Evolutionary conservation across 148 eudicot genomes (phyloP), one percentile per base, ranked within the genome.

Genomic region (Gaultheria prostrata): DNA sequence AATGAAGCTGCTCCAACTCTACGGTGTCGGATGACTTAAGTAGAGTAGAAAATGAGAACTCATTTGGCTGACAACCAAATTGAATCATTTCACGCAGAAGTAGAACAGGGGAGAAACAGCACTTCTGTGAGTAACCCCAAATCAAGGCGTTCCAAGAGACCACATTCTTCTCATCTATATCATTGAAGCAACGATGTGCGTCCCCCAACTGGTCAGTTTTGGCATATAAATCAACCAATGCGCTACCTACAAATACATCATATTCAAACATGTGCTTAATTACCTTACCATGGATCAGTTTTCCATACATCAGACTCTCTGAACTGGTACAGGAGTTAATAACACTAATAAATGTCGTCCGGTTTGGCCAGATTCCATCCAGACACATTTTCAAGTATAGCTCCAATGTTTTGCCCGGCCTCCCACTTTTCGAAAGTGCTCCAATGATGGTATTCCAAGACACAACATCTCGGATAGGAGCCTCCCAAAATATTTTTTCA

Each of bases 71-170:
- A 80, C 69, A 84, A 50, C 90, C 94, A 54, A 73, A 88, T 76
- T 18, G 88, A 86, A 89, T 86, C 97, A 93, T 93, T 83, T 91
- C 89, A 61, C 73, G 74, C 28, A 95, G 83, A 61, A 93, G 83
- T 48, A 67, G 46, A 57, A 85, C 54, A 51, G 90, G 74, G 69
- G 79, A 77, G 24, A 76, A 73, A 69, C 79, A 79, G 33, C 75
- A 77, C 80, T 46, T 81, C 57, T 87, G 85, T 9, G 87, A 85
- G 85, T 87, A 93, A 45, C 90, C 91, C 17, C 76, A 80, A 79
- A 93, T 85, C 85, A 93, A 89, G 83, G 90, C 78, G 61, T 95
- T 95, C 98, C 98, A 95, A 26, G 92, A 92, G 45, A 89, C 91
- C 86, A 89, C 82, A 85, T 85, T 92, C 81, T 88, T 90, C n/a